Evolutionary conservation across 2,329 filamentous ascomycete species (phyloP).

Genomic region (Exophiala oligosperma): DNA sequence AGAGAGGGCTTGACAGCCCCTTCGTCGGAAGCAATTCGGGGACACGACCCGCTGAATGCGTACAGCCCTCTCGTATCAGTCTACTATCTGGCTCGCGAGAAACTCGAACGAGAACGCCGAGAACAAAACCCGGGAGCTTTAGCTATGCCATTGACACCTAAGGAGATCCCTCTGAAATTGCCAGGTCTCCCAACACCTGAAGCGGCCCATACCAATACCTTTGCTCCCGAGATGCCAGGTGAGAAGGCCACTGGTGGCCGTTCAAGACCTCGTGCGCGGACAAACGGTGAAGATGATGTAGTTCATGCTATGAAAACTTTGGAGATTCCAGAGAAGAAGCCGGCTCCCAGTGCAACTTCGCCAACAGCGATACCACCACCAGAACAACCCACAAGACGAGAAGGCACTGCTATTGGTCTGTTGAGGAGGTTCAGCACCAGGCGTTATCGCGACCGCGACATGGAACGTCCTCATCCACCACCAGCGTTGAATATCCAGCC

Average conservation of each 20-base stretch:
- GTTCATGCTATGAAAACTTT: constrained; percentile 70
- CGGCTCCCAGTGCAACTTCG: constrained; percentile 36
- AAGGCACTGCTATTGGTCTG: constrained; percentile 81
- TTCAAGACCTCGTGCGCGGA: constrained; percentile 80
- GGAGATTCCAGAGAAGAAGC: constrained; percentile 48
- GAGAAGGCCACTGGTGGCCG: constrained; percentile 83
- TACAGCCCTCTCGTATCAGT: constrained; percentile 90
- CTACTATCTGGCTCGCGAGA: constrained; percentile 95
- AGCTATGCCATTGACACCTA: constrained; percentile 56
- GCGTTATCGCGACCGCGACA: constrained; percentile 61
- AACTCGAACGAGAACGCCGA: constrained; percentile 69
- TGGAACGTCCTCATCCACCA: constrained; percentile 65
- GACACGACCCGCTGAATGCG: constrained; percentile 85
- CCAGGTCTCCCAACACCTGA: constrained; percentile 79
- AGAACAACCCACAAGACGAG: constrained; percentile 71
- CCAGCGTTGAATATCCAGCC: constrained; percentile 80
- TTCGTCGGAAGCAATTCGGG: constrained; percentile 83
- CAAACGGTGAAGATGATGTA: constrained; percentile 91
- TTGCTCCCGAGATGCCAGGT: constrained; percentile 82
- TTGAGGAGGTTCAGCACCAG: constrained; percentile 89
- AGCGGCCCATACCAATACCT: constrained; percentile 83
- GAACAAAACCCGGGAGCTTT: constrained; percentile 61
- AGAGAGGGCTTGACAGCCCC: constrained; percentile 80
- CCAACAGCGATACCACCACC: constrained; percentile 37
- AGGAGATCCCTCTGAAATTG: constrained; percentile 60